These are phyloP conservation scores for Cyberlindnera samutprakarnensis DNA, from an alignment of 805 yeast genomes.

Conservation along the genomic window DNA sequence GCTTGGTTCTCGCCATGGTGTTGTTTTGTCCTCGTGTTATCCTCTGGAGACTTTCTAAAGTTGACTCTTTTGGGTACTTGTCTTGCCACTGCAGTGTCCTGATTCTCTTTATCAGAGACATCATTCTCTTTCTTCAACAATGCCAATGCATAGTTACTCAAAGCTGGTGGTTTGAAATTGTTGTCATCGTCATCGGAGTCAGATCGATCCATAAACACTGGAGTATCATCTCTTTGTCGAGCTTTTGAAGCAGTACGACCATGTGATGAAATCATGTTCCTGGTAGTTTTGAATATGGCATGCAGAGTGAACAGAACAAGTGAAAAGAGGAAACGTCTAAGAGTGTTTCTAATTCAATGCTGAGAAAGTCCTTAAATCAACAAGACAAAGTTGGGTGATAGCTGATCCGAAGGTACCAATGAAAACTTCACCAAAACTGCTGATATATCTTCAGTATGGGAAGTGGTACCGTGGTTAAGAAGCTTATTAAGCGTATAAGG, in stretches of 20 bases:
- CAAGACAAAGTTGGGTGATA: no score
- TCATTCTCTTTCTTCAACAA: constrained; percentile 32
- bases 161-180: constrained; percentile 50
- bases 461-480: no score
- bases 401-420: no score
- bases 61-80: constrained; percentile 18
- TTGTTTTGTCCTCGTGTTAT: constrained; percentile 2
- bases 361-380: no score
- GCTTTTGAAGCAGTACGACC: no score
- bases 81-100: background rate
- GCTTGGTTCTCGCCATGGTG: constrained; percentile 11
- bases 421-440: no score
- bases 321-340: no score
- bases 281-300: no score
- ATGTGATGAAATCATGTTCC: constrained; percentile 1
- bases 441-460: no score
- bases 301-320: constrained; percentile 2
- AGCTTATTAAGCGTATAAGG: no score
- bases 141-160: constrained; percentile 52
- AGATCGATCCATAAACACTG: constrained; percentile 9
- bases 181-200: constrained; percentile 36
- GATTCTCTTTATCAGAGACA: constrained; percentile 5
- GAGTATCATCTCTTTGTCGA: no score
- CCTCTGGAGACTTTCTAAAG: constrained; percentile 14
- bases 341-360: no score